Evolutionary conservation across 2,329 filamentous ascomycete genomes (phyloP), one percentile per base, ranked within the genome.

Genomic region (Colletotrichum zoysiae): DNA sequence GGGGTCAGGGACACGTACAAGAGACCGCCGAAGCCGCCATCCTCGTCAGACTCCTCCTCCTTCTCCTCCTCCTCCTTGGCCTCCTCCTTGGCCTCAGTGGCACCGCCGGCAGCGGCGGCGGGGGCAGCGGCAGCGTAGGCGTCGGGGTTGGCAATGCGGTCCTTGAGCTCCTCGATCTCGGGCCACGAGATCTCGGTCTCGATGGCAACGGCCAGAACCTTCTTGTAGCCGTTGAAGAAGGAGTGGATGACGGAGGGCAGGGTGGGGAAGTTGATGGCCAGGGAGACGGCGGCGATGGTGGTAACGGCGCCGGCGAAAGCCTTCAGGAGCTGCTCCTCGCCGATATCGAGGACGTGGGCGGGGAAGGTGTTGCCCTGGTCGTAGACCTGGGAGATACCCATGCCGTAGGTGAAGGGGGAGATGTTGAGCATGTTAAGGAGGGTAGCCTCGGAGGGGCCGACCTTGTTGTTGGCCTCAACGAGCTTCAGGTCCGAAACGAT

Each of bases 351-450:
- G 78, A 99, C 94, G 75, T 85, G 86, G 76, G 95, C 85, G 76
- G 90, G 88, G 91, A 99, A 99, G 79, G 90, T 91, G 90, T 99
- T 96, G 81, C 96, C 96, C 82, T 95, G 87, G 87, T 99, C 95
- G 90, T 99, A 99, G 85, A 99, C 95, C 90, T 98, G 95, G 76
- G 90, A 78, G 81, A 99, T 92, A 84, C 92, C 93, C 93, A 99
- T 97, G 89, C 96, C 96, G 88, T 98, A 99, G 83, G 95, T 97
- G 91, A 98, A 98, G 85, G 95, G 95, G 78, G 96, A 98, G 90
- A 99, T 99, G 92, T 98, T 98, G 84, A 99, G 88, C 95, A 99
- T 93, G 93, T 99, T 99, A 81, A 99, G 92, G 78, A 99, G 91
- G 82, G 95, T 97, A 78, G 96, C 96, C 90, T 99, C 96, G 83